Evolutionary conservation across 805 yeast species (phyloP), one percentile per base, ranked within the genome.

Genomic region (Suhomyces prunicola): DNA sequence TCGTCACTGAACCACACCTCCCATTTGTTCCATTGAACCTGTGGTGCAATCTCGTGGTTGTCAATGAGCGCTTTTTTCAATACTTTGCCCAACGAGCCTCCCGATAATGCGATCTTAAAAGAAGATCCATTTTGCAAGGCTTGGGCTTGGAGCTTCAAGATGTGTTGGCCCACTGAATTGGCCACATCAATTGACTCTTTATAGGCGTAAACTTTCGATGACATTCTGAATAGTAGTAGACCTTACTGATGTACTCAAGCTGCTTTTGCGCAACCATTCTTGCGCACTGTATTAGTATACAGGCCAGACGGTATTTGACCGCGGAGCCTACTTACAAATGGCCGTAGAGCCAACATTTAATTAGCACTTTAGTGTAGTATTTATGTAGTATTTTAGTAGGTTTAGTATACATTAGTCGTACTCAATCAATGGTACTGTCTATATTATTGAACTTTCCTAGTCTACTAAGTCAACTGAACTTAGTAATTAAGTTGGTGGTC

Each of bases 1-100:
- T 92, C 98, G 66, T 92, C 98, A 58, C 92, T 85, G 71, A 92
- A 90, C 73, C 78, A 92, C 10, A 92, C 85, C 54, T 83, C 83
- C 96, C 96, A 88, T 60, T 83, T 78, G 36, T 72, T 68, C 93
- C 96, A 88, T 61, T 82, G 71, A 29, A 86, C 78, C 53, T 76
- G 61, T 1, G 68, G 52, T 1, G 76, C 71, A 42, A 79, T 65
- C 12, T 71, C 73, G 23, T 68, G 51, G 66, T 88, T 80, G 56
- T 81, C 83, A 51, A 90, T 79, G 57, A 91, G 77, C 3, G 90
- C 93, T 46, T 77, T 74, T 54, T 81, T 79, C 64, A 86, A 76
- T 1, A 85, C 90, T 60, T 87, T 85, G 27, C 92, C 90, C 61
- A 91, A 78, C 8, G 97, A 89, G 1, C 98, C 98, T 42, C 98